phyloP scores from a whole-genome alignment of 2,329 filamentous ascomycete species.

The Diaporthe sp. region DNA sequence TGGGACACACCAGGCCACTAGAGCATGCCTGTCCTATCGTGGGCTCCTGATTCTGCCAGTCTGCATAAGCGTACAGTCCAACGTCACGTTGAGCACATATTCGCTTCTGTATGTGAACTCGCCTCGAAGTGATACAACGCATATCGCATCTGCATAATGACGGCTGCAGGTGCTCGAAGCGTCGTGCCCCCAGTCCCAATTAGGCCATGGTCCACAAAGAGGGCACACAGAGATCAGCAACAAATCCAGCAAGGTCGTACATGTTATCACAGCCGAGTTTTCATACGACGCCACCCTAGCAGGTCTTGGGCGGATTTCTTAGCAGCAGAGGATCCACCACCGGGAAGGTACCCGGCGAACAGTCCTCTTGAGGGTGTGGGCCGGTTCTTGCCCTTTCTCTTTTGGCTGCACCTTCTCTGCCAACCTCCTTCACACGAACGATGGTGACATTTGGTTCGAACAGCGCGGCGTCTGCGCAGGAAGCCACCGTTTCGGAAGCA shows the following conservation, averaged over 20 bases:
- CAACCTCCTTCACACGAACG: neutral
- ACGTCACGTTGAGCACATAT: neutral
- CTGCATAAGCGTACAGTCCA: neutral
- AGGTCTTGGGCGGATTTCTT: neutral
- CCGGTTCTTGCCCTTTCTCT: neutral
- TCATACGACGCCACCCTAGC: neutral
- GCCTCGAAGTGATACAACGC: slow-evolving; percentile 1
- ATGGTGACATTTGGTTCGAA: neutral
- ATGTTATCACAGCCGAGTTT: neutral
- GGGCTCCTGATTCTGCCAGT: neutral
- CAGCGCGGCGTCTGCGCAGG: neutral
- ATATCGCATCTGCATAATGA: slow-evolving; percentile 20
- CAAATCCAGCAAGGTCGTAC: neutral
- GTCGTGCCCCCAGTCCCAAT: neutral
- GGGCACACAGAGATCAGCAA: neutral
- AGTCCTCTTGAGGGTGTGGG: slow-evolving; percentile 5
- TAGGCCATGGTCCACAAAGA: slow-evolving; percentile 2
- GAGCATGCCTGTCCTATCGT: neutral
- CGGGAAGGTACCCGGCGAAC: neutral
- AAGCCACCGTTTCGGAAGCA: slow-evolving; percentile 38
- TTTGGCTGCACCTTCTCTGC: neutral
- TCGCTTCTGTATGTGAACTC: neutral
- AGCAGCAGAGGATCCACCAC: neutral
- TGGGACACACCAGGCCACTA: neutral
- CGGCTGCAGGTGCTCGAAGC: slow-evolving; percentile 6